Conservation (phyloP, 2,329 filamentous ascomycete species). For the Talaromyces marneffei region DNA sequence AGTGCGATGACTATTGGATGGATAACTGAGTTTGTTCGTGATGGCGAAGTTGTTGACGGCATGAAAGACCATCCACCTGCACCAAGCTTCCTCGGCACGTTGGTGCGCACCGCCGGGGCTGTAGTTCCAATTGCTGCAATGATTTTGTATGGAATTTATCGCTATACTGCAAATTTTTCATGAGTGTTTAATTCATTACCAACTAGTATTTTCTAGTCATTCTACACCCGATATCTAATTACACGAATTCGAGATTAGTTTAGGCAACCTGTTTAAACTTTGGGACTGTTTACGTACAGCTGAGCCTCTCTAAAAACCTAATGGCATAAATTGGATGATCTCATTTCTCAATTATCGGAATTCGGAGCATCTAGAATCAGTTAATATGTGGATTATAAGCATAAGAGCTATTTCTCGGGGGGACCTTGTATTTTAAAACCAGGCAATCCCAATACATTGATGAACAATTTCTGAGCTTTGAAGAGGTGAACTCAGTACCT, state of each 20-base stretch:
- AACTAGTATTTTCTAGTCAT: background rate
- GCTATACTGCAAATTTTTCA: background rate
- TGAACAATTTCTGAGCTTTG: background rate
- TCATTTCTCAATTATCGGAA: background rate
- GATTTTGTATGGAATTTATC: background rate
- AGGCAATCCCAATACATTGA: background rate
- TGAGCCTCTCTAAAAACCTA: background rate
- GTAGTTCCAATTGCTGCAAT: background rate
- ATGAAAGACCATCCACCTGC: constrained; percentile 9
- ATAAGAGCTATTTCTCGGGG: background rate
- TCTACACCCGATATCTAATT: background rate
- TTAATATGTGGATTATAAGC: background rate
- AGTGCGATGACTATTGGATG: constrained; percentile 47
- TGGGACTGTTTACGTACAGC: background rate
- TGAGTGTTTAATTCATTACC: background rate
- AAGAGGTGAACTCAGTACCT: background rate
- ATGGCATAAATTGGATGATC: background rate
- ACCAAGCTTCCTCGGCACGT: background rate
- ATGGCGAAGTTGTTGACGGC: constrained; percentile 29
- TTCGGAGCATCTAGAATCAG: background rate
- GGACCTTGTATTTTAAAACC: background rate
- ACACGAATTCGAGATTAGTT: background rate
- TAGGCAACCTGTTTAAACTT: background rate
- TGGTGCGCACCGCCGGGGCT: background rate
- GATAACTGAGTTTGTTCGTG: constrained; percentile 39